Evolutionary conservation across 2,329 filamentous ascomycete species (phyloP), one percentile per base, ranked within the genome.

Genomic region (Fusarium liriodendri): DNA sequence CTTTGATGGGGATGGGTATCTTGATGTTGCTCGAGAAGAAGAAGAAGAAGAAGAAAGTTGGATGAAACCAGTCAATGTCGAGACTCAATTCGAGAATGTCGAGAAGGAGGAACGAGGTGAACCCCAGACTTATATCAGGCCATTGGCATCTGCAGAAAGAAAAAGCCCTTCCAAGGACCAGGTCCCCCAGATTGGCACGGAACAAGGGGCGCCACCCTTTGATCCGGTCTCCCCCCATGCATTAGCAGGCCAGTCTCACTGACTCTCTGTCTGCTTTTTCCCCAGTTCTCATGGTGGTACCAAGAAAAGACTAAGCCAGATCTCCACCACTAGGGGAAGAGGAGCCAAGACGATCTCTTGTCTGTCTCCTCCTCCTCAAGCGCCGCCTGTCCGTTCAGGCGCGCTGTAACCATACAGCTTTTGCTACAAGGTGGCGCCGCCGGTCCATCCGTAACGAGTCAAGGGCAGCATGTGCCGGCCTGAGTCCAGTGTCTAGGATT

Each of bases 191-290:
- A 74, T 73, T 76, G 73, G 67, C 71, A 74, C 71, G 74, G 54
- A 69, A 61, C 32, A 37, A 68, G 64, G 62, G 65, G 70, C 75
- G 77, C 77, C 77, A 78, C 77, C 77, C 77, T 78, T 78, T 78
- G 77, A 77, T 69, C 77, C 77, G 77, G 68, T 57, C 61, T 40
- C 13, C 42, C 20, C 66, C 70, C 67, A 72, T 72, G 72, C 40
- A 45, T 22, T 16, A 42, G 6, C 38, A 42, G 38, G 10, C n/a
- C 45, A 45, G 62, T 55, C 54, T 57, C 6, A 18, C 32, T 55
- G 50, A 55, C 52, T 55, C 50, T 57, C 20, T 8, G 14, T 55
- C 11, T 55, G 45, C 50, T 55, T 33, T 37, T 59, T 63, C 62
- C 69, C 69, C 69, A 71, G 73, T 62, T 65, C 62, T 20, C 59